Conservation (phyloP, 305 asterid species). For the Solanum hybrid region DNA sequence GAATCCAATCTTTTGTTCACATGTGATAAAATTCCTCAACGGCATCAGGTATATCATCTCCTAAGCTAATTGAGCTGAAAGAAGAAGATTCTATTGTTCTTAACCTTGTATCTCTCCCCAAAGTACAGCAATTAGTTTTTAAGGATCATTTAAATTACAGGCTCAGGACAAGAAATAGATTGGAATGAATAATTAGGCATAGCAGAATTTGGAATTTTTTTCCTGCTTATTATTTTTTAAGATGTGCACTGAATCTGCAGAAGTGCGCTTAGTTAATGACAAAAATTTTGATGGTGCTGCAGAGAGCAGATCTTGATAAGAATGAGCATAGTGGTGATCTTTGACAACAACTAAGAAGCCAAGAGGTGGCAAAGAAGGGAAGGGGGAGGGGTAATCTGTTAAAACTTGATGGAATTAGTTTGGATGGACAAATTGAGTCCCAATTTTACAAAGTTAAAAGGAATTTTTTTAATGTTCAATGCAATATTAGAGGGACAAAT, state of each 20-base stretch:
- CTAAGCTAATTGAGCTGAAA: slow-evolving; percentile 14
- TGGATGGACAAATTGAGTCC: neutral
- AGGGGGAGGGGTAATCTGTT: neutral
- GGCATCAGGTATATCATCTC: slow-evolving; percentile 45
- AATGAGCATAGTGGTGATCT: neutral
- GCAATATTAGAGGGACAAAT: neutral
- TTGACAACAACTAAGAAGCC: neutral
- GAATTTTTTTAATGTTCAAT: neutral
- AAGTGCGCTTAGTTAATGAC: neutral
- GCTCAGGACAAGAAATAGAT: neutral
- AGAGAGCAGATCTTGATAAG: neutral
- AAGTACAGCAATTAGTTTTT: neutral
- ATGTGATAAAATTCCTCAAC: slow-evolving; percentile 47
- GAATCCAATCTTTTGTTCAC: slow-evolving; percentile 18
- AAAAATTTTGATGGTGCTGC: neutral
- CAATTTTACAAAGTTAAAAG: neutral
- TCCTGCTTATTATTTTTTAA: neutral
- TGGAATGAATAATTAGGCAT: slow-evolving; percentile 8
- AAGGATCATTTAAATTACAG: slow-evolving; percentile 3
- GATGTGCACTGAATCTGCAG: neutral
- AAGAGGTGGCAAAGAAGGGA: neutral
- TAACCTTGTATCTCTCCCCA: neutral
- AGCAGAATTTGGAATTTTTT: slow-evolving; percentile 15
- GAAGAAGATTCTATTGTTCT: slow-evolving; percentile 16
- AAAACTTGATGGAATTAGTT: neutral